These are phyloP conservation scores for Hapsidospora chrysogenum DNA, from an alignment of 495 filamentous ascomycete species.

Conservation along the genomic window DNA sequence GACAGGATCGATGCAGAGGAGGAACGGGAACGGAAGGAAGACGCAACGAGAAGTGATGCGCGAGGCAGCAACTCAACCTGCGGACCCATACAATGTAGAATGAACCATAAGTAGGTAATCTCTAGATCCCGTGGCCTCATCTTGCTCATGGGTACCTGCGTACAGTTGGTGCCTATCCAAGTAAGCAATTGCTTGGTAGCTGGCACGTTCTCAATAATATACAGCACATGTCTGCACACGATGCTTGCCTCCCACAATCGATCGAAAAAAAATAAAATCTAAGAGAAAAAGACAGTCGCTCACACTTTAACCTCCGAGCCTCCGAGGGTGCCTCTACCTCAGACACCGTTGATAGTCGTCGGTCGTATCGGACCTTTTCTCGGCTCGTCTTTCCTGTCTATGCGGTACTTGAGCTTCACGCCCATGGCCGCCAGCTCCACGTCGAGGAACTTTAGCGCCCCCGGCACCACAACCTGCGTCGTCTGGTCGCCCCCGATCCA, in stretches of 20 bases:
- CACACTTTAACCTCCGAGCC: background rate
- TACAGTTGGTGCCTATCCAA: background rate
- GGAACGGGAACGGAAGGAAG: too few species aligned
- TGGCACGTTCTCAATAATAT: background rate
- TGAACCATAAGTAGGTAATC: background rate
- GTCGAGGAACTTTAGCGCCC: constrained; percentile 82
- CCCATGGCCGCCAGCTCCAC: constrained; percentile 92
- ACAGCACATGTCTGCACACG: background rate
- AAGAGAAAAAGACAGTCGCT: background rate
- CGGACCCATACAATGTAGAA: too few species aligned
- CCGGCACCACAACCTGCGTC: constrained; percentile 79
- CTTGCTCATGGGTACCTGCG: background rate
- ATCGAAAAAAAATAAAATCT: background rate
- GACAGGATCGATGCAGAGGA: too few species aligned
- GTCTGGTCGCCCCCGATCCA: constrained; percentile 83
- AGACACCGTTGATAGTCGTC: constrained; percentile 6
- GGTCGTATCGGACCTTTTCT: constrained; percentile 23
- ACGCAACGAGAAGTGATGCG: too few species aligned
- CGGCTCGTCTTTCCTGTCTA: constrained; percentile 38
- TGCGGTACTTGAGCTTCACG: constrained; percentile 73
- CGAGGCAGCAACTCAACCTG: too few species aligned
- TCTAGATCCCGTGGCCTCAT: background rate
- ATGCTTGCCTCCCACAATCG: background rate
- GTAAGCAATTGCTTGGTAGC: background rate
- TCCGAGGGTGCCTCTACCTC: too few species aligned